Percentiles rank a stretch among this genome's conserved stretches.
These are phyloP conservation scores for Kurtzmaniella quercitrusa DNA, from an alignment of 1,139 yeast species.

Conservation along the genomic window DNA sequence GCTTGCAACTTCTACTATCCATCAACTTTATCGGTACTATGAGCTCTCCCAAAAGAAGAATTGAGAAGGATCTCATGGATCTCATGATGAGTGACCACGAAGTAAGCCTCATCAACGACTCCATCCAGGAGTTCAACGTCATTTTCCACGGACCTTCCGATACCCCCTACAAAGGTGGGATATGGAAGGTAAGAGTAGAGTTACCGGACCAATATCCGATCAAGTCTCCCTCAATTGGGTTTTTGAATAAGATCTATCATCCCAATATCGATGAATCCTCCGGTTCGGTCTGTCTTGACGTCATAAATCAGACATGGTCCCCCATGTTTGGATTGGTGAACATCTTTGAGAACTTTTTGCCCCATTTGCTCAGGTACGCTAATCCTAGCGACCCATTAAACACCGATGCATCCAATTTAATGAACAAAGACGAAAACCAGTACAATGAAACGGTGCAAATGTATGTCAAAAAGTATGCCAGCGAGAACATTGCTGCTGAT, in stretches of 20 bases:
- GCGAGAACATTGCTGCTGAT: slow-evolving; percentile 30
- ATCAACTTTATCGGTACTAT: slow-evolving; percentile 14
- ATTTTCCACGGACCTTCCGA: slow-evolving; percentile 85
- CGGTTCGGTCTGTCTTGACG: slow-evolving; percentile 94
- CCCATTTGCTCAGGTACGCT: slow-evolving; percentile 87
- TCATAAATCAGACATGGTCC: slow-evolving; percentile 96
- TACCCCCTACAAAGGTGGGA: slow-evolving; percentile 86
- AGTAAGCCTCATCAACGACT: slow-evolving; percentile 79
- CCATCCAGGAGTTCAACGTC: slow-evolving; percentile 87
- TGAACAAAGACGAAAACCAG: slow-evolving; percentile 63
- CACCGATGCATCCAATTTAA: slow-evolving; percentile 82
- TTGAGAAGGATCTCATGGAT: slow-evolving; percentile 96
- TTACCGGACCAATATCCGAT: slow-evolving; percentile 94
- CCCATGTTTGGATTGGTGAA: slow-evolving; percentile 94
- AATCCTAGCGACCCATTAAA: slow-evolving; percentile 93
- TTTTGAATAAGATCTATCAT: slow-evolving; percentile 85
- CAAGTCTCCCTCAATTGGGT: slow-evolving; percentile 94
- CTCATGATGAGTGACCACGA: slow-evolving; percentile 94
- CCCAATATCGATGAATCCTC: slow-evolving; percentile 90
- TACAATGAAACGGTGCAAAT: slow-evolving; percentile 69
- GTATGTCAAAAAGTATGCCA: slow-evolving; percentile 74
- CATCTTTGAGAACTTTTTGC: slow-evolving; percentile 89
- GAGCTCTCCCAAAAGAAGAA: slow-evolving; percentile 82
- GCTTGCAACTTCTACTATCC: no score
- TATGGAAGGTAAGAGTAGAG: slow-evolving; percentile 90